Conservation (phyloP, 805 yeast genomes). For the Phaffomyces antillensis region DNA sequence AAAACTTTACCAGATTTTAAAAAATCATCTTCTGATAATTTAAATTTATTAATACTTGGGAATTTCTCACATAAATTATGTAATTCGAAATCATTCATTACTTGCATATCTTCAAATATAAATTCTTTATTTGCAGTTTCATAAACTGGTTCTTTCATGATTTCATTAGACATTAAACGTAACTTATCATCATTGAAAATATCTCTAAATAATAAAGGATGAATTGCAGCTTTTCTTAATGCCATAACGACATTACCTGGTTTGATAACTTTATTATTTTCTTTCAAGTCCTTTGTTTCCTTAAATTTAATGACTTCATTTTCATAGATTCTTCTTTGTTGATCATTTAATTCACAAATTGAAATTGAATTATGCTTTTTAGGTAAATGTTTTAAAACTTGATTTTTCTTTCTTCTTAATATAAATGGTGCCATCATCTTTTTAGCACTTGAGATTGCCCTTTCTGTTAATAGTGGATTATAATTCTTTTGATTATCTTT, state of each 20-base stretch:
- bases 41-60: conserved; percentile 55
- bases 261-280: conserved; percentile 22
- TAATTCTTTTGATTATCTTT: conserved; percentile 41
- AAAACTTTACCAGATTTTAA: conserved; percentile 71
- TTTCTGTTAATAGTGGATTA: conserved; percentile 80
- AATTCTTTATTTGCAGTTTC: conserved; percentile 61
- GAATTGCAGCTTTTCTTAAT: conserved; percentile 86
- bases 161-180: conserved; percentile 63
- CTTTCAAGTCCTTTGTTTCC: conserved; percentile 20
- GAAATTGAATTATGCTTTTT: conserved; percentile 58
- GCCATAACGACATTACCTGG: conserved; percentile 77
- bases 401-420: conserved; percentile 83
- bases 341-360: conserved; percentile 53
- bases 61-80: conserved; percentile 67
- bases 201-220: conserved; percentile 77
- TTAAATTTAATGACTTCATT: conserved; percentile 41
- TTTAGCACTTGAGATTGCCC: conserved; percentile 88
- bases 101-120: conserved; percentile 90
- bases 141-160: conserved; percentile 78
- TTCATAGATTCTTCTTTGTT: conserved; percentile 55
- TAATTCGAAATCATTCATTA: conserved; percentile 88
- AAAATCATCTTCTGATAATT: conserved; percentile 48
- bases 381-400: conserved; percentile 87
- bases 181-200: conserved; percentile 50
- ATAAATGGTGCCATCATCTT: conserved; percentile 99